Conservation (phyloP, 257 asterid genomes). For the Plantago major region DNA sequence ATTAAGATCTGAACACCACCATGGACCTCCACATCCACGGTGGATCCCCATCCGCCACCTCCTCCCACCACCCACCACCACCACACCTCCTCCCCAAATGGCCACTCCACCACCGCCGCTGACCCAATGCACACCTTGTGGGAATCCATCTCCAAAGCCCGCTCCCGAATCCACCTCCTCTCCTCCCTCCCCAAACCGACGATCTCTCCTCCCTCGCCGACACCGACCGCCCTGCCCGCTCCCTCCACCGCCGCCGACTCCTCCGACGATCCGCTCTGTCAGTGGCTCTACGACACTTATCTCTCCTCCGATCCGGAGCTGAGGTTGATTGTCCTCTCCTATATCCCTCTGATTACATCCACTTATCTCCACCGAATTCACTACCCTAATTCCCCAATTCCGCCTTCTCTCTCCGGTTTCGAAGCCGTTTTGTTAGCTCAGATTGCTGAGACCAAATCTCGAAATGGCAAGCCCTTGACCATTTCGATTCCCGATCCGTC, state of each 20-base stretch:
- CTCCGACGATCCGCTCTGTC: constrained; percentile 74
- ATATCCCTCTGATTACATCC: constrained; percentile 57
- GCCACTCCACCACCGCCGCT: constrained; percentile 21
- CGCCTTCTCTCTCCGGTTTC: constrained; percentile 62
- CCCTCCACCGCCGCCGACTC: constrained; percentile 65
- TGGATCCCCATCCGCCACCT: constrained; percentile 51
- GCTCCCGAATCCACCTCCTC: constrained; percentile 85
- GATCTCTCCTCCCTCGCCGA: constrained; percentile 66
- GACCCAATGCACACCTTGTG: constrained; percentile 94
- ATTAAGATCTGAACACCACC: constrained; percentile 3
- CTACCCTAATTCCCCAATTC: constrained; percentile 28
- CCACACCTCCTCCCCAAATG: constrained; percentile 17
- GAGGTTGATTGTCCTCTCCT: constrained; percentile 76
- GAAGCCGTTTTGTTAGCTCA: constrained; percentile 85
- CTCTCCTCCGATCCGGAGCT: constrained; percentile 72
- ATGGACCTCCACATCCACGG: constrained; percentile 68
- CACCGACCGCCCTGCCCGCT: constrained; percentile 90
- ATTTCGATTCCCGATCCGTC: constrained; percentile 82
- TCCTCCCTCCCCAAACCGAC: constrained; percentile 32
- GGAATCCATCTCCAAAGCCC: constrained; percentile 96
- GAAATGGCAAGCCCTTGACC: constrained; percentile 68
- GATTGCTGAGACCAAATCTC: constrained; percentile 66
- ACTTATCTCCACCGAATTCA: constrained; percentile 70
- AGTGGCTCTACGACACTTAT: constrained; percentile 93
- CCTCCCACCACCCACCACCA: constrained; percentile 24